phyloP scores from a whole-genome alignment of 139 green algal species.

The Volvox reticuliferus region DNA sequence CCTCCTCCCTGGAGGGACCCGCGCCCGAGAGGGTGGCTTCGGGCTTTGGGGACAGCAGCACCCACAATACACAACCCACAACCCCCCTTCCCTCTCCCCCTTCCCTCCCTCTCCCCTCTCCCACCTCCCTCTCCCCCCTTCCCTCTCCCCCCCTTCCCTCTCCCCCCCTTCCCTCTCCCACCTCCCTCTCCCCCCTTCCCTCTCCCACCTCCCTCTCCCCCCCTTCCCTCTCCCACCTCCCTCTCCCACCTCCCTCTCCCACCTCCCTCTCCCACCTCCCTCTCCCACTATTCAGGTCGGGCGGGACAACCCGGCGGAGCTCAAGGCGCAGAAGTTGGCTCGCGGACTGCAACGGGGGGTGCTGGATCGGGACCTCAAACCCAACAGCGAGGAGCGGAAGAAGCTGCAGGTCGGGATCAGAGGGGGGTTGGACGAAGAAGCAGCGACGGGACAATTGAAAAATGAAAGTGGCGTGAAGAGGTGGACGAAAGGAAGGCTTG shows the following conservation, averaged over 20 bases:
- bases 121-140: too few relatives aligned
- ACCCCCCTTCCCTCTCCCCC: too few relatives aligned
- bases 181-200: too few relatives aligned
- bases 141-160: too few relatives aligned
- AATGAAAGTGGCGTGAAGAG: background rate
- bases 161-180: too few relatives aligned
- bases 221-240: background rate
- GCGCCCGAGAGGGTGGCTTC: too few relatives aligned
- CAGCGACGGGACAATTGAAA: background rate
- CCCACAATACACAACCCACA: too few relatives aligned
- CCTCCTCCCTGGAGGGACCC: too few relatives aligned
- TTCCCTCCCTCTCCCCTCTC: too few relatives aligned
- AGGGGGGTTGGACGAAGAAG: background rate
- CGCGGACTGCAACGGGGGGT: constrained; percentile 76
- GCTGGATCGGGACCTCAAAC: constrained; percentile 88
- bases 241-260: background rate
- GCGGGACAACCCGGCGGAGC: constrained; percentile 88
- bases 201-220: background rate
- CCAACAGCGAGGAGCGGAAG: constrained; percentile 82
- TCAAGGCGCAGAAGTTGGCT: constrained; percentile 95
- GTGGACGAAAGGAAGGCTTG: background rate
- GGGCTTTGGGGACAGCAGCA: too few relatives aligned
- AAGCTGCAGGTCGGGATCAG: constrained; percentile 57
- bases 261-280: background rate
- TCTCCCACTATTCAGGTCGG: constrained; percentile 67